phyloP scores from a whole-genome alignment of 1,284 basidiomycete genomes.

The Ustilago loliicola region DNA sequence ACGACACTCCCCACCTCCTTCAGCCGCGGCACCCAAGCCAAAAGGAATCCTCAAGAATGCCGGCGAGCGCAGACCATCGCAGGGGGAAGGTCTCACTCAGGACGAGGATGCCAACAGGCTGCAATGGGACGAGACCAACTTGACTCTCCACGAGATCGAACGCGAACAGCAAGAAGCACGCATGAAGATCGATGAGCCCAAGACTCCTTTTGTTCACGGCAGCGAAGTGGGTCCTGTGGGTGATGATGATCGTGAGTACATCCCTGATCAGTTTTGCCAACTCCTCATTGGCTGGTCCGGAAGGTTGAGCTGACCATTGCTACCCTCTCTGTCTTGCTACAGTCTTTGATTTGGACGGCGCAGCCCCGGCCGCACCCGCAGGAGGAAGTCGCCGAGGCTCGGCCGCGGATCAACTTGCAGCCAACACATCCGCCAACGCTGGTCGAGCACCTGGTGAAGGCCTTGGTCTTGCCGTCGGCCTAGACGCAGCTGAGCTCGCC shows the following conservation, averaged over 20 bases:
- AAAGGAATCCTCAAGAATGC: conserved; percentile 69
- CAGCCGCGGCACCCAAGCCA: conserved; percentile 63
- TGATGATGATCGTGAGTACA: conserved; percentile 57
- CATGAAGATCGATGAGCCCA: conserved; percentile 71
- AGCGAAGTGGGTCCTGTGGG: conserved; percentile 56
- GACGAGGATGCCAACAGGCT: conserved; percentile 52
- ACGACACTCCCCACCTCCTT: conserved; percentile 64
- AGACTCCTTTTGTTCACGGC: conserved; percentile 69
- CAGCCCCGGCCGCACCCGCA: conserved; percentile 23
- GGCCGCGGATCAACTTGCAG: conserved; percentile 55
- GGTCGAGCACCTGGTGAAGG: conserved; percentile 30
- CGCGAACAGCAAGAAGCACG: conserved; percentile 62
- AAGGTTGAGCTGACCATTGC: background rate
- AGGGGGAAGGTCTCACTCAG: conserved; percentile 18
- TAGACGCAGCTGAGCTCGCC: conserved; percentile 57
- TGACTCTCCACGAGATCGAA: conserved; percentile 67
- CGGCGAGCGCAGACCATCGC: conserved; percentile 45
- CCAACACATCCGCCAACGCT: conserved; percentile 66
- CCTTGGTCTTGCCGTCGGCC: conserved; percentile 47
- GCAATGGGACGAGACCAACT: conserved; percentile 69
- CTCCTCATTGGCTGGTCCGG: background rate
- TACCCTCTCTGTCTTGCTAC: background rate
- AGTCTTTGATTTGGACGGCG: conserved; percentile 62
- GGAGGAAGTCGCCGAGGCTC: conserved; percentile 35
- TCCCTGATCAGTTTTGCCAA: background rate